These are phyloP conservation scores for Apiotrichum mycotoxinovorans DNA, from an alignment of 1,284 basidiomycete genomes.

Conservation along the genomic window DNA sequence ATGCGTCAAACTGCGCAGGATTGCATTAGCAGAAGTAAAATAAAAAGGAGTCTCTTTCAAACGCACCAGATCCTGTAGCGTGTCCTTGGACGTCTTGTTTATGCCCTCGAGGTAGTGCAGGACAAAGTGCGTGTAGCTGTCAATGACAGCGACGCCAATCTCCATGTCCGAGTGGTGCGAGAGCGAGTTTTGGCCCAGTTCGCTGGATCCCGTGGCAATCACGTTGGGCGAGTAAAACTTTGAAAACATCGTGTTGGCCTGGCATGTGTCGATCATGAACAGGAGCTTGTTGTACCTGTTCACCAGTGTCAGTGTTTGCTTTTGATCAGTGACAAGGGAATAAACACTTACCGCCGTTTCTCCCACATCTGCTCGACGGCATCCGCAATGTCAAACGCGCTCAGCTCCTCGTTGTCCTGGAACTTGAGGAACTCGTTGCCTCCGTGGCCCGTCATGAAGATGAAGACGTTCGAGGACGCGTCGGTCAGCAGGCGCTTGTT, in stretches of 20 bases:
- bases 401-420: constrained; percentile 97
- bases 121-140: constrained; percentile 88
- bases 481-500: constrained; percentile 89
- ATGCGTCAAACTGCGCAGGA: constrained; percentile 67
- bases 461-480: constrained; percentile 88
- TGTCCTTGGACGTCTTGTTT: constrained; percentile 79
- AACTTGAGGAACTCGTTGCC: constrained; percentile 99
- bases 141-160: constrained; percentile 92
- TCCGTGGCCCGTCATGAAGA: constrained; percentile 98
- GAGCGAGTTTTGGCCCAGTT: constrained; percentile 87
- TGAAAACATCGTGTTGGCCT: constrained; percentile 93
- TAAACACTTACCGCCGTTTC: constrained; percentile 76
- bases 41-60: neutral
- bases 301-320: too few species aligned
- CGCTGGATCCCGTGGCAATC: constrained; percentile 84
- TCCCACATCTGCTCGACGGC: constrained; percentile 98
- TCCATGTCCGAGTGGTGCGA: constrained; percentile 93
- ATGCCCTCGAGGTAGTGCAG: constrained; percentile 87
- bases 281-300: constrained; percentile 90
- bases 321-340: too few species aligned
- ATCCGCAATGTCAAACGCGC: constrained; percentile 91
- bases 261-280: constrained; percentile 98
- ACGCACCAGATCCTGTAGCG: constrained; percentile 79
- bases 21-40: neutral
- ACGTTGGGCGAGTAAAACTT: constrained; percentile 95